Evolutionary conservation across 2,329 filamentous ascomycete species (phyloP), one percentile per base, ranked within the genome.

Genomic region (Hypoxylon sp.): DNA sequence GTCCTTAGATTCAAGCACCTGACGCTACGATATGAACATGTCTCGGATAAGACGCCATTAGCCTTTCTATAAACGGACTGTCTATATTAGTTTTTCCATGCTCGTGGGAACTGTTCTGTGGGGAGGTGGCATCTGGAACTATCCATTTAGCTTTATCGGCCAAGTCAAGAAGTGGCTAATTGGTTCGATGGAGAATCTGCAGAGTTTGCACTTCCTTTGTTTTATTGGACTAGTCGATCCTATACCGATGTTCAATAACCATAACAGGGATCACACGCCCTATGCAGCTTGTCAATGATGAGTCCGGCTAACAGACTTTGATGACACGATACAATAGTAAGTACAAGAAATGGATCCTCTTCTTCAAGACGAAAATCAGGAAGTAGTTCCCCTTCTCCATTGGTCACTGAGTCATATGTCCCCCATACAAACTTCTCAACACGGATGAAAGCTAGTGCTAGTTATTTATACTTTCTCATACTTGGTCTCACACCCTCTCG

Each of bases 351-450:
- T 43, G n/a, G 45, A 51, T 63, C 45, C 34, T 65, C 38, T 50
- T 23, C 34, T 43, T 58, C 17, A 17, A 41, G 32, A 19, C 19
- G 36, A 38, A 60, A 65, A 55, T 21, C 17, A 23, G 45, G 19
- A 28, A 45, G 13, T 51, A 34, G 46, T 55, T 25, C 38, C 43
- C 43, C 23, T 60, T 25, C 19, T 19, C 38, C 21, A 68, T 70
- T 68, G 62, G 63, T 25, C 56, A 64, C 43, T 70, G 70, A 72
- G 56, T 70, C 65, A 68, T 65, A n/a, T 11, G 46, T 28, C 55
- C 55, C 60, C 28, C 38, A 23, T 61, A 34, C 23, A 10, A 53
- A 21, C 49, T 51, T 34, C 38, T 34, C 21, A 32, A 48, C 38
- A 25, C 28, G 38, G 51, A 34, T 30, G 10, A 49, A 52, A 30